These are phyloP conservation scores for Verticillium dahliae DNA, from an alignment of 2,329 filamentous ascomycete genomes.

Conservation along the genomic window DNA sequence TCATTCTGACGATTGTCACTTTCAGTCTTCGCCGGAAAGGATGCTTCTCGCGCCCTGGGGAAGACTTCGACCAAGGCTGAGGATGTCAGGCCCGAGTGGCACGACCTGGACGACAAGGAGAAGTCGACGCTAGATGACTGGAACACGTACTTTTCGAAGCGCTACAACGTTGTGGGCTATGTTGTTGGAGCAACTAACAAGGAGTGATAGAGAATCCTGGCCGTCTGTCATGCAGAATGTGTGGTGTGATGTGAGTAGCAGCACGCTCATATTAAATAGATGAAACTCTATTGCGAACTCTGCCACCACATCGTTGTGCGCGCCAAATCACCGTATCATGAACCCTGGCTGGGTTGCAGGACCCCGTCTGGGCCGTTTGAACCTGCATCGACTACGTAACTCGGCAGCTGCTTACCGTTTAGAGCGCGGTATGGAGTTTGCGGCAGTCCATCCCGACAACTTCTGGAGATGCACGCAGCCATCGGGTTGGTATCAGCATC, in stretches of 20 bases:
- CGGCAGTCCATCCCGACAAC: too few relatives aligned
- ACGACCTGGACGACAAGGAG: conserved; percentile 76
- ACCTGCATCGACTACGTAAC: too few relatives aligned
- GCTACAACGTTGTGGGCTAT: conserved; percentile 82
- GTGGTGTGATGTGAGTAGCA: neutral
- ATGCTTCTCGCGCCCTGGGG: conserved; percentile 86
- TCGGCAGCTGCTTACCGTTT: too few relatives aligned
- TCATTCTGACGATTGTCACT: neutral
- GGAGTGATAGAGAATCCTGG: conserved; percentile 23
- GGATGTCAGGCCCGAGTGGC: conserved; percentile 78
- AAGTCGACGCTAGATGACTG: conserved; percentile 83
- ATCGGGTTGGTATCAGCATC: too few relatives aligned
- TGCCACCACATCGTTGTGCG: neutral
- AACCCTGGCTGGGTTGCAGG: too few relatives aligned
- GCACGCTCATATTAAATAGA: neutral
- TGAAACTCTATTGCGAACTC: neutral
- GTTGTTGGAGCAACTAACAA: conserved; percentile 56
- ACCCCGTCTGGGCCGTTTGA: too few relatives aligned
- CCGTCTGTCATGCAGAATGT: neutral
- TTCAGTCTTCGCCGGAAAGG: conserved; percentile 89
- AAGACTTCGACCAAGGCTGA: conserved; percentile 80
- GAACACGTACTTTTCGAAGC: conserved; percentile 93
- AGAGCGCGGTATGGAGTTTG: too few relatives aligned
- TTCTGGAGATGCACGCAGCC: too few relatives aligned
- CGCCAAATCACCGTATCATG: neutral